phyloP scores from a whole-genome alignment of 345 rosid species.

The Gossypium australe region DNA sequence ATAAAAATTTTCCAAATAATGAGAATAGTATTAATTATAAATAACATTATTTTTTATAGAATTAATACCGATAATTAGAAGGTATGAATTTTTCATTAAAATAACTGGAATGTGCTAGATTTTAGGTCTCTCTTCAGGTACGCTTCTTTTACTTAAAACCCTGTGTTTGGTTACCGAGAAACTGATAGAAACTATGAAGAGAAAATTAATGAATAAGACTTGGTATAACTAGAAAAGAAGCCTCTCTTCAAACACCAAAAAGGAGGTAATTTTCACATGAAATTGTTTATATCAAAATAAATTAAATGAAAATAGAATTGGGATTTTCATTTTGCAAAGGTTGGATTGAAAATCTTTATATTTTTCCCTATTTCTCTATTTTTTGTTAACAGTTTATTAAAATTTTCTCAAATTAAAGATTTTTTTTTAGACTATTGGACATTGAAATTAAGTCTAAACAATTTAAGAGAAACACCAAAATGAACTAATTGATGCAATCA shows the following conservation, averaged over 20 bases:
- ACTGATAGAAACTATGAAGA: background rate
- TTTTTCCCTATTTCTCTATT: too few species aligned
- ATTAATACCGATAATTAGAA: too few species aligned
- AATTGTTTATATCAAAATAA: background rate
- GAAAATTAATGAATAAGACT: too few species aligned
- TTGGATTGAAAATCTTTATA: background rate
- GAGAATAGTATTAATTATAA: too few species aligned
- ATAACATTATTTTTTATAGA: too few species aligned
- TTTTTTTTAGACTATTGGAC: background rate
- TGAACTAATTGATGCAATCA: background rate
- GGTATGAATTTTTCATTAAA: too few species aligned
- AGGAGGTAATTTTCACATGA: background rate
- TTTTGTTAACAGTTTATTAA: background rate
- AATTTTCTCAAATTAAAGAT: background rate
- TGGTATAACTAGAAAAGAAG: too few species aligned
- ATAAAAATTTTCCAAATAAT: too few species aligned
- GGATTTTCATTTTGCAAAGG: background rate
- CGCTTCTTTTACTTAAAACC: slow-evolving; percentile 3
- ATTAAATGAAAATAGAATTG: background rate
- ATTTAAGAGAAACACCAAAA: too few species aligned
- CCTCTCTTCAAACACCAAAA: too few species aligned
- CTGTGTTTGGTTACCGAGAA: background rate
- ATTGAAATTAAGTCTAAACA: background rate
- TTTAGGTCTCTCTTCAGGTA: slow-evolving; percentile 20
- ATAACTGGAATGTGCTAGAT: slow-evolving; percentile 8